phyloP scores from a whole-genome alignment of 192 early-diverging fungal species.

The Podila epigama region DNA sequence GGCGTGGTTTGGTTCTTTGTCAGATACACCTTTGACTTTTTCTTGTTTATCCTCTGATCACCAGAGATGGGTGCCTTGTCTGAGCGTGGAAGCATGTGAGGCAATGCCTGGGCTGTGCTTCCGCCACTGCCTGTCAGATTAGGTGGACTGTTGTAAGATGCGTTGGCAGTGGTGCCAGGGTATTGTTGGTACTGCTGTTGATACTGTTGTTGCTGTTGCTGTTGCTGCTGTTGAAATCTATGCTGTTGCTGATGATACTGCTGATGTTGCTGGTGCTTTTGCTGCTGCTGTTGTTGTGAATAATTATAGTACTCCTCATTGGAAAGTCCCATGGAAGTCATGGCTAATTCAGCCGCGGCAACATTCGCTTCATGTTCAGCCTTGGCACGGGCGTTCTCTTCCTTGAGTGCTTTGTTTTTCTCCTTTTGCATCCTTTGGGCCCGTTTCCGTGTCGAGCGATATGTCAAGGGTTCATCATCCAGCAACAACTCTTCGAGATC shows the following conservation, averaged over 20 bases:
- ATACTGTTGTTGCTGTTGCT: background rate
- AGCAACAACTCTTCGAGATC: constrained; percentile 77
- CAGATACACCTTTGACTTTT: constrained; percentile 23
- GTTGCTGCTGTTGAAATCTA: background rate
- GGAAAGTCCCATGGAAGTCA: constrained; percentile 6
- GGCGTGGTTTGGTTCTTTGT: constrained; percentile 6
- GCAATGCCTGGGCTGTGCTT: too few species aligned
- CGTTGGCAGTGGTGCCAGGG: too few species aligned
- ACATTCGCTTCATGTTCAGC: constrained; percentile 18
- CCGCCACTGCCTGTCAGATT: too few species aligned
- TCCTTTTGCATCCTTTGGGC: constrained; percentile 36
- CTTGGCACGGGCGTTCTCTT: constrained; percentile 54
- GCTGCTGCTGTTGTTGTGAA: background rate
- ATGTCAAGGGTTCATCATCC: constrained; percentile 72
- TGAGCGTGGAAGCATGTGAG: background rate
- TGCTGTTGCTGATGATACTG: constrained; percentile 11
- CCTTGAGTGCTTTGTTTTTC: constrained; percentile 53
- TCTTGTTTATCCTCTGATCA: constrained; percentile 14
- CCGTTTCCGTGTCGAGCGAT: constrained; percentile 38
- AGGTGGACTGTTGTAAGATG: too few species aligned
- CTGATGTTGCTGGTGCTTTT: background rate
- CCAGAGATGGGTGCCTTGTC: background rate
- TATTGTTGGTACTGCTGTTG: background rate
- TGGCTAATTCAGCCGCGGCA: constrained; percentile 21
- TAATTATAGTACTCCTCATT: constrained; percentile 10